Percentiles rank a stretch among this genome's conserved stretches.
phyloP scores from a whole-genome alignment of 345 rosid species.

The Pelargonium nanum region DNA sequence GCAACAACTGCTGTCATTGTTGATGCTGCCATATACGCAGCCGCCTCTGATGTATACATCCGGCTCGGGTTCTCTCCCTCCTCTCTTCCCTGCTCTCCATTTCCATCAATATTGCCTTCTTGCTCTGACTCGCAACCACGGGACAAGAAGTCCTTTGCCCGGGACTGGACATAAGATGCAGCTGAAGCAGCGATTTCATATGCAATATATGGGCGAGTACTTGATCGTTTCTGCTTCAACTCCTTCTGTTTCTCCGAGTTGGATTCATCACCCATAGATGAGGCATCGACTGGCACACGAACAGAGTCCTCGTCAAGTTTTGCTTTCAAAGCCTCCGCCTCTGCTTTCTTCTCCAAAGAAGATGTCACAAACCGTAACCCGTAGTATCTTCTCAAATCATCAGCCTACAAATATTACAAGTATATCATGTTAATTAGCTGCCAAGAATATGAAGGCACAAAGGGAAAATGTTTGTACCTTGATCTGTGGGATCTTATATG shows the following conservation, averaged over 20 bases:
- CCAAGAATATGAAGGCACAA: too few relatives aligned
- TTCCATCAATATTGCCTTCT: too few relatives aligned
- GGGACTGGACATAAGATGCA: conserved; percentile 62
- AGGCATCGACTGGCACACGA: conserved; percentile 18
- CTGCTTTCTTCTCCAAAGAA: conserved; percentile 69
- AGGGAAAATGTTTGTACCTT: conserved; percentile 27
- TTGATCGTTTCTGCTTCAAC: conserved; percentile 21
- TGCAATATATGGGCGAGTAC: conserved; percentile 41
- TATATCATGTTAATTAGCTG: too few relatives aligned
- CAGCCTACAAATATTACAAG: conserved; percentile 30
- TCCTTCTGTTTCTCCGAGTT: too few relatives aligned
- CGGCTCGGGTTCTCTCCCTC: too few relatives aligned
- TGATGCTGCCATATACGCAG: conserved; percentile 67
- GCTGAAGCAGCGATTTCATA: conserved; percentile 91
- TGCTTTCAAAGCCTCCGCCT: conserved; percentile 39
- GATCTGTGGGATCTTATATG: conserved; percentile 63
- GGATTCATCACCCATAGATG: conserved; percentile 8
- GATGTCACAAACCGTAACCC: conserved; percentile 68
- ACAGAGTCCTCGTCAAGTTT: conserved; percentile 47
- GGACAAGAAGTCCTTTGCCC: conserved; percentile 29
- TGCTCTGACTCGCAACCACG: conserved; percentile 19
- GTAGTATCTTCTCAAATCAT: conserved; percentile 44
- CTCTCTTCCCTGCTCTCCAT: too few relatives aligned
- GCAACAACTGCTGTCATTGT: conserved; percentile 81
- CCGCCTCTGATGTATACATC: conserved; percentile 59